phyloP scores from a whole-genome alignment of 2,329 filamentous ascomycete species.

The Spiromastix sp. region DNA sequence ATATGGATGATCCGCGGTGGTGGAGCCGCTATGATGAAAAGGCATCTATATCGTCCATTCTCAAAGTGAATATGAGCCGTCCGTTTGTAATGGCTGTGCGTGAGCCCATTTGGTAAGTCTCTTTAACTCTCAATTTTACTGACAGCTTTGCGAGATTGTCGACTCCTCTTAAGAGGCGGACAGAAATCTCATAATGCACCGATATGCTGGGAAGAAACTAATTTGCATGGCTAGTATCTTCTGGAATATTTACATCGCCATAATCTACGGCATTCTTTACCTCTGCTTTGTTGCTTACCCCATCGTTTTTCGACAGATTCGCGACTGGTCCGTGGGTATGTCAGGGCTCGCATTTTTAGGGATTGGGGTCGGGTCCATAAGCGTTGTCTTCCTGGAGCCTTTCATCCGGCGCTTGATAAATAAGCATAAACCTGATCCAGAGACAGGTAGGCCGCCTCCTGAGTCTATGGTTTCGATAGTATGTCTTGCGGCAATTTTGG shows the following conservation, averaged over 20 bases:
- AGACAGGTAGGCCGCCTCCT: constrained; percentile 61
- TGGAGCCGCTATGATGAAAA: constrained; percentile 74
- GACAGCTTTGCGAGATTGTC: too few relatives aligned
- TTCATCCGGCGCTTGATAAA: constrained; percentile 70
- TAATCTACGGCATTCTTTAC: constrained; percentile 80
- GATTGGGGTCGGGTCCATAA: constrained; percentile 48
- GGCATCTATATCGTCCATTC: constrained; percentile 50
- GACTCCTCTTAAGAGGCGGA: too few relatives aligned
- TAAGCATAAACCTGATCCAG: constrained; percentile 60
- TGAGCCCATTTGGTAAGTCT: constrained; percentile 68
- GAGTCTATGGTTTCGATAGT: constrained; percentile 76
- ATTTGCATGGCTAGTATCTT: constrained; percentile 45
- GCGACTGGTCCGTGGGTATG: constrained; percentile 66
- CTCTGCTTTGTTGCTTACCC: constrained; percentile 88
- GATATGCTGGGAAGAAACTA: background rate
- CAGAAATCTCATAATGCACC: background rate
- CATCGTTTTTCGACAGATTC: constrained; percentile 63
- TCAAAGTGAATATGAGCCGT: constrained; percentile 65
- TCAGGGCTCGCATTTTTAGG: constrained; percentile 72
- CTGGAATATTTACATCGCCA: constrained; percentile 60
- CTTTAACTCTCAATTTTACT: background rate
- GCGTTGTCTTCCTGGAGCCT: constrained; percentile 49
- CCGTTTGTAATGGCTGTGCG: constrained; percentile 68
- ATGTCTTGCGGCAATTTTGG: constrained; percentile 63
- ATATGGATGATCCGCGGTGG: constrained; percentile 60